Evolutionary conservation across 2,329 filamentous ascomycete genomes (phyloP), one percentile per base, ranked within the genome.

Genomic region (Didymella pomorum): DNA sequence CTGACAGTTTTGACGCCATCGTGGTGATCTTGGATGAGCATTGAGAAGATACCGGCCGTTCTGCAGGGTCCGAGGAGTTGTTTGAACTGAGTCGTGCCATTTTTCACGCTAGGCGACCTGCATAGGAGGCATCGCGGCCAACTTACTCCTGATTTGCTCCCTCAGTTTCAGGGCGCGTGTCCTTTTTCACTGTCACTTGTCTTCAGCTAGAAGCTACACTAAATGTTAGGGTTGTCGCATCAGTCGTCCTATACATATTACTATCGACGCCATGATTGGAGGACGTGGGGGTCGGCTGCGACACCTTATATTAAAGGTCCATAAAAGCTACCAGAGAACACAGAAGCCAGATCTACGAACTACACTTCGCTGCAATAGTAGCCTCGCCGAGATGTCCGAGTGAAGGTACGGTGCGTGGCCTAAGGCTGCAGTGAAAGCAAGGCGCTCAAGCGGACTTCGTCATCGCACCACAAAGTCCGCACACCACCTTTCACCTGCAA

Each of bases 341-440:
- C 11, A 25, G 11, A 12, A 42, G 20, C 4, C 20, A 16, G 21
- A 23, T 16, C 12, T 23, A 14, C 20, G 10, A 18, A 11, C 39
- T 42, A 16, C 20, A 25, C 4, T 25, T 10, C 20, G 12, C 20
- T 28, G 29, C 29, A 33, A 10, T 9, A 11, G 9, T 18, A 35
- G 4, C 2, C 18, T 31, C 10, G 7, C 21, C 11, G 21, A 21
- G 14, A 41, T 12, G 6, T 20, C 7, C 2, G 29, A 37, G 31
- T 53, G 33, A 53, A 53, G 25, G 23, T 37, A 26, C 44, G 26
- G 33, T 29, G 43, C n/a, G n/a, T 23, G 7, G 35, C 35, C n/a
- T 20, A 20, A 43, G 53, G 45, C 23, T 23, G 44, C 46, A 41
- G 45, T 56, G 46, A 41, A 56, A 46, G 53, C 10, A 43, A 49